Evolutionary conservation across 2,329 filamentous ascomycete species (phyloP).

Genomic region (Lachnellula hyalina): DNA sequence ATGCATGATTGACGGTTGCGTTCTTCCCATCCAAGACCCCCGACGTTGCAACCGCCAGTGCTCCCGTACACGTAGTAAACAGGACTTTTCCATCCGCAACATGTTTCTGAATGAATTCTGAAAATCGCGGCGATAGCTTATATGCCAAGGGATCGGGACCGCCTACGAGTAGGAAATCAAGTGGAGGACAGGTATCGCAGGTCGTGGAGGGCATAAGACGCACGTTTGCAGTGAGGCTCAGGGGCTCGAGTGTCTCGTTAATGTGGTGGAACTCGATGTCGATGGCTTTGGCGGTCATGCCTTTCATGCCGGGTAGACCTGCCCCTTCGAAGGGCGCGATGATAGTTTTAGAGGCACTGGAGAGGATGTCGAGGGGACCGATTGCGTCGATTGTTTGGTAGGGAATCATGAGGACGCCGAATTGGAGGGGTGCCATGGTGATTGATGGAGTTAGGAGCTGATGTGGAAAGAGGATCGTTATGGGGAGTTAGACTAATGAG

Average conservation of each 20-base stretch:
- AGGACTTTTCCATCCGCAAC: slow-evolving; percentile 33
- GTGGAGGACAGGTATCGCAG: slow-evolving; percentile 33
- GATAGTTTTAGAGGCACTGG: slow-evolving; percentile 10
- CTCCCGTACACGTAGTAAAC: slow-evolving; percentile 37
- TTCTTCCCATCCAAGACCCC: slow-evolving; percentile 39
- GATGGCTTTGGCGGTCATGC: slow-evolving; percentile 14
- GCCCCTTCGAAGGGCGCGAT: background rate
- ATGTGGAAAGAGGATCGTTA: too few species aligned
- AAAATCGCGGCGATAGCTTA: slow-evolving; percentile 28
- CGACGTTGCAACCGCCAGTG: slow-evolving; percentile 28
- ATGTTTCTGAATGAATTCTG: slow-evolving; percentile 33
- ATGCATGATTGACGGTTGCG: slow-evolving; percentile 39
- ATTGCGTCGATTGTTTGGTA: slow-evolving; percentile 25
- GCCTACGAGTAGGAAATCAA: slow-evolving; percentile 35
- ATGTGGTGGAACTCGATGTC: slow-evolving; percentile 25
- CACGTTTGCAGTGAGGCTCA: slow-evolving; percentile 11
- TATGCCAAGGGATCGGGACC: slow-evolving; percentile 30
- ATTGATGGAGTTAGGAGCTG: background rate
- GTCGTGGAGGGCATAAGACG: slow-evolving; percentile 22
- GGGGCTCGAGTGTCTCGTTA: slow-evolving; percentile 20
- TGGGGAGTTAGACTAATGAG: too few species aligned
- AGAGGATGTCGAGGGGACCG: slow-evolving; percentile 25
- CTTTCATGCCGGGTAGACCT: slow-evolving; percentile 1
- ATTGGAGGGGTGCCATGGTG: slow-evolving; percentile 24
- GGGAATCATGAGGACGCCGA: slow-evolving; percentile 24